These are phyloP conservation scores for Cercophora newfieldiana DNA, from an alignment of 495 filamentous ascomycete species.

Conservation along the genomic window DNA sequence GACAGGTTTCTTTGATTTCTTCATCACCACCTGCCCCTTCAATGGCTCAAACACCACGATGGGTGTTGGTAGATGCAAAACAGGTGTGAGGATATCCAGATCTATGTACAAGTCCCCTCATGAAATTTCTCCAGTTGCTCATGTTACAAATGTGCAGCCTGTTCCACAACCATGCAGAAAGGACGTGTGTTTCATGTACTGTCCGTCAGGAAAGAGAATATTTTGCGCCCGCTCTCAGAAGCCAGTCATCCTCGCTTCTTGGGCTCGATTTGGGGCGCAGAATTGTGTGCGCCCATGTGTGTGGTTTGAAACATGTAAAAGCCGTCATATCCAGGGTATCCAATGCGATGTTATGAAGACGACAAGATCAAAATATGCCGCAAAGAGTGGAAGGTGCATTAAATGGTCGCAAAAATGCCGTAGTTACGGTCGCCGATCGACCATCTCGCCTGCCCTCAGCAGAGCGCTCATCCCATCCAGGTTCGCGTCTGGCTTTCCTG, in stretches of 20 bases:
- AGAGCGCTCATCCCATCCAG: constrained; percentile 56
- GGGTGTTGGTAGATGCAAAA: neutral
- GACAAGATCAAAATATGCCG: neutral
- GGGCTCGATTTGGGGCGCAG: neutral
- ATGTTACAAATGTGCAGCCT: neutral
- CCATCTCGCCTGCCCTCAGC: constrained; percentile 55
- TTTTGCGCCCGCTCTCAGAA: neutral
- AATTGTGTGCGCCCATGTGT: neutral
- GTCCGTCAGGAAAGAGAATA: neutral
- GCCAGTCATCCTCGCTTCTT: neutral
- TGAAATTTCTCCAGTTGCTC: neutral
- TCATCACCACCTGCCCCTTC: too few species aligned
- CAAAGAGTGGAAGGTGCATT: neutral
- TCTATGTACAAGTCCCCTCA: neutral
- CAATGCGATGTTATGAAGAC: neutral
- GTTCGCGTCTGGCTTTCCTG: constrained; percentile 21
- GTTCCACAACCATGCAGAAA: neutral
- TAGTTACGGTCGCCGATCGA: constrained; percentile 41
- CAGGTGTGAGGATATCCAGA: neutral
- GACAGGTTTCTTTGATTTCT: too few species aligned
- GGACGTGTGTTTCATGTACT: neutral
- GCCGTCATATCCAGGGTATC: neutral
- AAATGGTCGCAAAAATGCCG: neutral
- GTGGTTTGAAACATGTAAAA: neutral
- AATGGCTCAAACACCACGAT: too few species aligned